Evolutionary conservation across 176 grass and related monocot species (phyloP).

Genomic region (Typha latifolia): DNA sequence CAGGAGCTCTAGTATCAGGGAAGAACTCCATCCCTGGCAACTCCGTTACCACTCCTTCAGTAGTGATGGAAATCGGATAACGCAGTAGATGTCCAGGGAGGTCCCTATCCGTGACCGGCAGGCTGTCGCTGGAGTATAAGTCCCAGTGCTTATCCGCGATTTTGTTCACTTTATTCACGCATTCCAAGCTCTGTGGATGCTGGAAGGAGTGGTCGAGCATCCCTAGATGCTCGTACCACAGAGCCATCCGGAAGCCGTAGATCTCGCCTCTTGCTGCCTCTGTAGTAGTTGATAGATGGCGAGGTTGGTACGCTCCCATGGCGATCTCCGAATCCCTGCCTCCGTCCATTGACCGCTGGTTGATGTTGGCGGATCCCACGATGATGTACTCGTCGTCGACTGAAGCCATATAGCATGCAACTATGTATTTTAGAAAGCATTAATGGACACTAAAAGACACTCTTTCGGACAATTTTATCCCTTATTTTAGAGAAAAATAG

Average conservation of each 20-base stretch:
- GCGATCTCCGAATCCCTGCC: constrained; percentile 79
- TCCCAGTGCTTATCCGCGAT: constrained; percentile 82
- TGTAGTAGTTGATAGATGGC: constrained; percentile 41
- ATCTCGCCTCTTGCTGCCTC: constrained; percentile 64
- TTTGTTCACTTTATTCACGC: constrained; percentile 59
- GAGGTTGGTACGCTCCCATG: constrained; percentile 67
- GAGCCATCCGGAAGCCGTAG: constrained; percentile 73
- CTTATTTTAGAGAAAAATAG: no score
- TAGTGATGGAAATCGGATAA: constrained; percentile 36
- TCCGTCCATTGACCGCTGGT: constrained; percentile 93
- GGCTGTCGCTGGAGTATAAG: constrained; percentile 27
- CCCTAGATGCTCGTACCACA: constrained; percentile 96
- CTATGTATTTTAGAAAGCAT: no score
- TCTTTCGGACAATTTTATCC: no score
- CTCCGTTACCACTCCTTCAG: constrained; percentile 42
- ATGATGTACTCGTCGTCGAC: constrained; percentile 95
- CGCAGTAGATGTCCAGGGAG: constrained; percentile 79
- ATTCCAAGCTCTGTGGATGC: constrained; percentile 46
- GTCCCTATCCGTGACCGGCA: constrained; percentile 27
- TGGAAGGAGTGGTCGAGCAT: constrained; percentile 59
- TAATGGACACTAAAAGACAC: no score
- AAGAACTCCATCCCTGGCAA: constrained; percentile 57
- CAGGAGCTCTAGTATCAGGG: constrained; percentile 45
- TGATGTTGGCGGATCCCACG: constrained; percentile 84
- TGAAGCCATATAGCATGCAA: constrained; percentile 19